Evolutionary conservation across 495 filamentous ascomycete species (phyloP).

Genomic region (Schizothecium vesticola): DNA sequence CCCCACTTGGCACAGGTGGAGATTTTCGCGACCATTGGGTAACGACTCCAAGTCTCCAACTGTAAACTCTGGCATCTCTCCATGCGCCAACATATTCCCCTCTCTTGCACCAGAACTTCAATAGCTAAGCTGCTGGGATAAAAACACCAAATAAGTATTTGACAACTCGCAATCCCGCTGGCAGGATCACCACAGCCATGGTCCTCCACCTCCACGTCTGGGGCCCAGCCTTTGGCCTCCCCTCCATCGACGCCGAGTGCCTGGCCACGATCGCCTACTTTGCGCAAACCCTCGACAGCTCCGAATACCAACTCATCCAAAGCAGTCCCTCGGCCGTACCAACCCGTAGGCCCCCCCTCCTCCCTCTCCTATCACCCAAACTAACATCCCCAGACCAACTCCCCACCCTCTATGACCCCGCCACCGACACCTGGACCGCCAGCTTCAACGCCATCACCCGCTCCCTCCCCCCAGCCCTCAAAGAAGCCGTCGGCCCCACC

Average conservation of each 20-base stretch:
- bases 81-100: background rate
- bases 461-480: conserved; percentile 48
- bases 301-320: conserved; percentile 69
- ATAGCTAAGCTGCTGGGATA: background rate
- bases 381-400: conserved; percentile 57
- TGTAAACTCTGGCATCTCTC: background rate
- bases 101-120: background rate
- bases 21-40: background rate
- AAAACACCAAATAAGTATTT: background rate
- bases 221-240: conserved; percentile 81
- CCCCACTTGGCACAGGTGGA: background rate
- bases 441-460: conserved; percentile 71
- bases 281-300: conserved; percentile 48
- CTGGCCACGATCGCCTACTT: conserved; percentile 71
- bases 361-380: background rate
- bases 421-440: conserved; percentile 49
- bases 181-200: background rate
- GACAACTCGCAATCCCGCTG: background rate
- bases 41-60: background rate
- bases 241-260: conserved; percentile 88
- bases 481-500: too few relatives aligned
- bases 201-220: conserved; percentile 69
- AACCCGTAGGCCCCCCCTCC: conserved; percentile 54
- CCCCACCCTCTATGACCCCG: conserved; percentile 63
- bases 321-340: conserved; percentile 69